These are phyloP conservation scores for Candida schatavii DNA, from an alignment of 805 yeast species.

Conservation along the genomic window DNA sequence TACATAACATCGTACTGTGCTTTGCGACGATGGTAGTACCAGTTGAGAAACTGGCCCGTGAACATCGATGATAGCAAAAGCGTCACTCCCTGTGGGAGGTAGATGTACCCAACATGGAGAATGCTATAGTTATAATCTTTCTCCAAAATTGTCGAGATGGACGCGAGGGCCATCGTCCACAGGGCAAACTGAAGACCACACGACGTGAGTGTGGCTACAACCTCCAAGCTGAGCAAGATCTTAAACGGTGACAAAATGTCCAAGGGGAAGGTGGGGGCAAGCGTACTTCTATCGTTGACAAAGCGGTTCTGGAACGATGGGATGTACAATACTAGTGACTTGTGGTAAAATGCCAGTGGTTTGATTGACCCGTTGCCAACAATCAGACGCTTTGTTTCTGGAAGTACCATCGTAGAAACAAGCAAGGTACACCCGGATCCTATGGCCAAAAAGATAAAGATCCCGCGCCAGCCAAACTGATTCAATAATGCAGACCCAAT, in stretches of 20 bases:
- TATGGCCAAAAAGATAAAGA: conserved; percentile 73
- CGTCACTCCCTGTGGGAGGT: conserved; percentile 71
- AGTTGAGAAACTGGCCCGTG: conserved; percentile 58
- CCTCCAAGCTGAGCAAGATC: conserved; percentile 43
- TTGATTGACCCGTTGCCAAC: conserved; percentile 72
- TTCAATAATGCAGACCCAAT: conserved; percentile 47
- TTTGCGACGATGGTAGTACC: conserved; percentile 39
- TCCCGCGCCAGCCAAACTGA: conserved; percentile 59
- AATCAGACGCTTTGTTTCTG: conserved; percentile 71
- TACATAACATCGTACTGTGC: conserved; percentile 23
- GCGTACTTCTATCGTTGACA: conserved; percentile 24
- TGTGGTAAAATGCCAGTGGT: conserved; percentile 45
- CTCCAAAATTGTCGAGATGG: conserved; percentile 56
- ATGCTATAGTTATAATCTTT: conserved; percentile 48
- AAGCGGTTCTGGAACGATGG: conserved; percentile 25
- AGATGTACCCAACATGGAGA: conserved; percentile 65
- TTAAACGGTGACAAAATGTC: conserved; percentile 37
- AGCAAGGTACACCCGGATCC: conserved; percentile 49
- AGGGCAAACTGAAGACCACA: conserved; percentile 61
- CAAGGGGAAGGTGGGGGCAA: conserved; percentile 13
- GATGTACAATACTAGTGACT: conserved; percentile 43
- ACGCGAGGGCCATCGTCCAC: conserved; percentile 70
- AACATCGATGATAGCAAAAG: conserved; percentile 58
- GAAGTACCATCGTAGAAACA: conserved; percentile 39
- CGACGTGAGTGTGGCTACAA: conserved; percentile 50